Conservation (phyloP, 106 monocot species). For the Hemerocallis citrina region DNA sequence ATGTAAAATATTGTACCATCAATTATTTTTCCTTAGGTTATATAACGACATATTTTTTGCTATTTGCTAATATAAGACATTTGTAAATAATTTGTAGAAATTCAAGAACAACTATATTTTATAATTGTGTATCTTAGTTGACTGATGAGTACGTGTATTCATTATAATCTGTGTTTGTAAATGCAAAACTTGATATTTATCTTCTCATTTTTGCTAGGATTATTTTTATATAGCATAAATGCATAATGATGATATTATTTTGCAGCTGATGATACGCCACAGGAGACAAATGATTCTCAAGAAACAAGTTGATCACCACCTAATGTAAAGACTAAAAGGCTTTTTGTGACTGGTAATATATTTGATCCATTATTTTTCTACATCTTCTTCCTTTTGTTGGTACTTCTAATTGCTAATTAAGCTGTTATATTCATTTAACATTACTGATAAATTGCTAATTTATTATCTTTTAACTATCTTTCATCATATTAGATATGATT, state of each 20-base stretch:
- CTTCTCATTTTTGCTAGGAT: not conserved
- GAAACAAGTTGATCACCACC: slow-evolving; percentile 23
- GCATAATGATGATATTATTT: not conserved
- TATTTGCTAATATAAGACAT: too few relatives aligned
- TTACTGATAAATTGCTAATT: too few relatives aligned
- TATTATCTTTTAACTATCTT: not conserved
- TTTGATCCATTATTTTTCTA: slow-evolving; percentile 3
- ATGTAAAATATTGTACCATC: too few relatives aligned
- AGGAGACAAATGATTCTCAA: slow-evolving; percentile 13
- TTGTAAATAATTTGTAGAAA: too few relatives aligned
- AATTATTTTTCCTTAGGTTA: too few relatives aligned
- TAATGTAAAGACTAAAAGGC: slow-evolving; percentile 70
- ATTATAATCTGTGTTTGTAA: too few relatives aligned
- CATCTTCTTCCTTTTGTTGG: not conserved
- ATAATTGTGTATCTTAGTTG: too few relatives aligned
- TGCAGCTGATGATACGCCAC: slow-evolving; percentile 25
- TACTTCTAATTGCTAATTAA: not conserved
- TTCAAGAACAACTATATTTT: too few relatives aligned
- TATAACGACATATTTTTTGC: too few relatives aligned
- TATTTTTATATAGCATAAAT: not conserved
- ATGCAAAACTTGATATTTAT: not conserved
- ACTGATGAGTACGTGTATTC: too few relatives aligned
- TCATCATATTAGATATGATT: not conserved
- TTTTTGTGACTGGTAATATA: slow-evolving; percentile 87
- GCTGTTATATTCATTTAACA: not conserved